Evolutionary conservation across 352 stramenopile genomes (phyloP), one percentile per base, ranked within the genome.

Genomic region (Phytophthora uliginosa): DNA sequence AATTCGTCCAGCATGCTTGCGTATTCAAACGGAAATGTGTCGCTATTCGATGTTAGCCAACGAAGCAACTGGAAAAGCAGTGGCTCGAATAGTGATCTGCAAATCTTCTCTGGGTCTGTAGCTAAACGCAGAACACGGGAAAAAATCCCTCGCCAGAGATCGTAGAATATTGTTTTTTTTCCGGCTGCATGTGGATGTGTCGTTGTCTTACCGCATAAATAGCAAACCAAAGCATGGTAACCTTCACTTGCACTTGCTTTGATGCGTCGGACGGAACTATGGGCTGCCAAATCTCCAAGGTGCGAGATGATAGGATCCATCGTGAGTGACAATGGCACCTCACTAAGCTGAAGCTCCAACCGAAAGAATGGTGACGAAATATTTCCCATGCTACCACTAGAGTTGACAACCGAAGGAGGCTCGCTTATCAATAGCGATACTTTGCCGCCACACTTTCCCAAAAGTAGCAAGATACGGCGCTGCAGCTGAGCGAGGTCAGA

Each of bases 21-120:
- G 63, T 89, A 92, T 66, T 96, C 89, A 59, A 90, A 92, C 9
- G 86, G 85, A 66, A 84, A 93, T 9, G 72, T 73, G 10, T 88
- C 79, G 24, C 73, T 83, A 51, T 83, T 85, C 31, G 73, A 82
- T 65, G 78, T 85, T 18, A 94, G 63, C 89, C 89, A 96, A 5
- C 79, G 84, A 52, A 90, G 65, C 28, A 95, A 50, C 71, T 96
- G 88, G 31, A 94, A 92, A 8, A 95, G 61, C 18, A 95, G 59
- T 4, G 89, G 87, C 28, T 92, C 77, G 57, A 96, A 95, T 7
- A 96, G 74, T 15, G 79, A 76, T 34, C 85, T 81, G 48, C 79
- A 88, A 55, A 96, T 85, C 56, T 89, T 93, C 28, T 95, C 88
- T 4, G 83, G 36, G 56, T 96, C 88, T 18, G 85, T 85, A 36